Percentiles rank a stretch among this genome's conserved stretches.
Conservation (phyloP, 2,329 filamentous ascomycete genomes). For the Coleophoma eucalyptorum region DNA sequence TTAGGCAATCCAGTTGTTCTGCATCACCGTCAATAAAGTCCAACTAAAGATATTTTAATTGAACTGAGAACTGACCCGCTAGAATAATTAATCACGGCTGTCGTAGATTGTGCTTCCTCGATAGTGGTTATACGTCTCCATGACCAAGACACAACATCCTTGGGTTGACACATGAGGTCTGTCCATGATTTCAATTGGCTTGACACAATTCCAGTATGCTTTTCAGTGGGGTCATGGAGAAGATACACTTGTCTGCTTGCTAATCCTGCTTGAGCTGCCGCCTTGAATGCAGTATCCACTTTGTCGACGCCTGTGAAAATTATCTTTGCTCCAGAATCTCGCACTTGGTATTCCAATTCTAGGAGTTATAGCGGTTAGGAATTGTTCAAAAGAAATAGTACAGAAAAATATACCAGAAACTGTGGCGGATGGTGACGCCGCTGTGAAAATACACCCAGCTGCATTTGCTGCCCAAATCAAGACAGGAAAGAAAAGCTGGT, state of each 20-base stretch:
- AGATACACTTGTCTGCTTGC: background rate
- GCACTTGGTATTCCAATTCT: constrained; percentile 1
- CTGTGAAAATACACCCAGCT: constrained; percentile 2
- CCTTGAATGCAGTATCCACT: background rate
- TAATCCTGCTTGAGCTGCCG: background rate
- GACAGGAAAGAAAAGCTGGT: constrained; percentile 2
- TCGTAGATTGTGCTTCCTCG: background rate
- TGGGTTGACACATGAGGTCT: background rate
- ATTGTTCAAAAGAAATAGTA: background rate
- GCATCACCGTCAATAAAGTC: background rate
- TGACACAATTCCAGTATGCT: background rate
- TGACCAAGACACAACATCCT: background rate
- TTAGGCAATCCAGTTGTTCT: constrained; percentile 69
- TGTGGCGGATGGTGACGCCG: background rate
- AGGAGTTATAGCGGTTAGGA: background rate
- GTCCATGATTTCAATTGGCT: background rate
- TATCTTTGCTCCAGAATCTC: constrained; percentile 1
- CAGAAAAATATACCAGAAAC: background rate
- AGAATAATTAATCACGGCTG: constrained; percentile 3
- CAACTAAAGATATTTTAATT: background rate
- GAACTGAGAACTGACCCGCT: constrained; percentile 1
- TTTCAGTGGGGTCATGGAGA: background rate
- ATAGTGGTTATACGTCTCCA: background rate
- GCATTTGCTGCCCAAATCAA: background rate
- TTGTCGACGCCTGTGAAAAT: background rate